Evolutionary conservation across 345 rosid genomes (phyloP), one percentile per base, ranked within the genome.

Genomic region (Populus euphratica): DNA sequence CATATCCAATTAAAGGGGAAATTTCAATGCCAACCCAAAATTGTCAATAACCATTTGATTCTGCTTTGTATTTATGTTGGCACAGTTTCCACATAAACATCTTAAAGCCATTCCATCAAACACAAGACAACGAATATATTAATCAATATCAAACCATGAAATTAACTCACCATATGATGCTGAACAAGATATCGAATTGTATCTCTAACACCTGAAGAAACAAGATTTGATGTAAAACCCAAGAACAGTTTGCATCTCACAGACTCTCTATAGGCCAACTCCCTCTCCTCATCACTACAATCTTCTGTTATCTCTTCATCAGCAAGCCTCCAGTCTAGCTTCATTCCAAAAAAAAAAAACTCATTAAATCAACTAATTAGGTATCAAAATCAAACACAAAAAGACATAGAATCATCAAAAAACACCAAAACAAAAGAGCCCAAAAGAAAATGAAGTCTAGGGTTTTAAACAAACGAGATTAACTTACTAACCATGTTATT

Each of bases 201-300:
- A 62, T 94, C 99, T 82, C 99, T 88, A 49, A 94, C 82, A 71
- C 99, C 97, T 76, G 99, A 96, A 1, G 97, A 96, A 81, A 96
- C 77, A 44, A 96, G 94, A 88, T 96, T 96, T 20, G 99, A 96
- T 77, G 99, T 96, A 78, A 96, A 96, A 78, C 99, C 99, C 76
- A 92, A 83, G 88, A 96, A 96, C 54, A 96, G 88, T 85, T 96
- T 94, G 87, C 93, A 91, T 79, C 82, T 86, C 39, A 93, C 89
- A 25, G 98, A 90, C 68, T 88, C 81, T 74, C 97, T 88, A 39
- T 87, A 93, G 5, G 81, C 68, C 23, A 77, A 90, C 36, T 92
- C 86, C 75, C 82, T 88, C 85, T 92, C 99, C 82, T 89, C 90
- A 84, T 89, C 95, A 25, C 80, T 83, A 79, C 92, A 92, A 81